Base-by-base conservation (phyloP, 2,329 filamentous ascomycete genomes). In the Epichloe baconii region DNA sequence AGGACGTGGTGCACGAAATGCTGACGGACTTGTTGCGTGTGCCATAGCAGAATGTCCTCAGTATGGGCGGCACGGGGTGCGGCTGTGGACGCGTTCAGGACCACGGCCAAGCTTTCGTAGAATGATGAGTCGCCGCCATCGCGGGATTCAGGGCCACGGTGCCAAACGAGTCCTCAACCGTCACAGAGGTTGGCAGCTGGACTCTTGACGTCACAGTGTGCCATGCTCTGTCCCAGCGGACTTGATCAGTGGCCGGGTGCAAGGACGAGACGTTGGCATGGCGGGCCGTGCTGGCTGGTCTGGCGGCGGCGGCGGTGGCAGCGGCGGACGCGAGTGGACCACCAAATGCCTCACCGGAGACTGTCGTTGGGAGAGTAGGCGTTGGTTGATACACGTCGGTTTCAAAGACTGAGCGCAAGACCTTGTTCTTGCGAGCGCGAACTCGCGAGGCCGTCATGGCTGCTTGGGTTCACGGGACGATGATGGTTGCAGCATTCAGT, bases 151-250 rank as follows among this genome's bases (percentile, higher is more conserved):
- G 73, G 38, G 67, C 61, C 46, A 76, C 61, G 21, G 70, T 64
- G 34, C 75, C 76, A 58, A 78, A 78, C 23, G 74, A 76, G 58
- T 78, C 76, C 59, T 79, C 74, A 7, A 68, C 71, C 2, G 77
- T 68, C 43, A 77, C 75, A 10, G 76, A 77, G n/a, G 71, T 64
- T 8, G 79, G 77, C 21, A 84, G 68, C 45, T 73, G 71, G 44
- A 84, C 76, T 36, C 69, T 70, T 34, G 76, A 71, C 15, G 79
- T 83, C 54, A 83, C 79, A 31, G 71, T 66, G 60, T 80, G 76
- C 81, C 81, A 84, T 52, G 80, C 78, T 54, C 75, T 69, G 60
- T 83, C 78, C 71, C 75, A 82, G 55, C 71, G 71, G 50, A 73
- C 69, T 64, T 82, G 80, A 56, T 80, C 73, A 53, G 68, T 65